These are phyloP conservation scores for Graphilbum ipis-grandicollis DNA, from an alignment of 2,329 filamentous ascomycete genomes.

Conservation along the genomic window DNA sequence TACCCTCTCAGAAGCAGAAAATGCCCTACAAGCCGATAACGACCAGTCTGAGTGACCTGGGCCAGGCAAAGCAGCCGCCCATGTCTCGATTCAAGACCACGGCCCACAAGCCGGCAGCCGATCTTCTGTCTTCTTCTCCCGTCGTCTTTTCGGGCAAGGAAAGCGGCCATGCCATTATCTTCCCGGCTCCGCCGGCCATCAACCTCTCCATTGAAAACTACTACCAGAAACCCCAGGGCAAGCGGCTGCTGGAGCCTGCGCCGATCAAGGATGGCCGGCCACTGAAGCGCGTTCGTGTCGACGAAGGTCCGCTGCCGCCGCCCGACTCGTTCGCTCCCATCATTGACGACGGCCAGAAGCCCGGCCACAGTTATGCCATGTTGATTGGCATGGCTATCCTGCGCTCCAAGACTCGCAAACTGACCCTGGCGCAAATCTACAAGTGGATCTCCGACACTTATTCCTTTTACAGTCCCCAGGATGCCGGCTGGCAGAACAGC, in stretches of 20 bases:
- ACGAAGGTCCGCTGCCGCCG: slow-evolving; percentile 42
- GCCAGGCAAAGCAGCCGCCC: slow-evolving; percentile 45
- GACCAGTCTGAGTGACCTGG: slow-evolving; percentile 45
- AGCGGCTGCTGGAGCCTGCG: slow-evolving; percentile 56
- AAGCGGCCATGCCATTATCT: slow-evolving; percentile 32
- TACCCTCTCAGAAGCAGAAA: slow-evolving; percentile 34
- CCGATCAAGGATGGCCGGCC: slow-evolving; percentile 51
- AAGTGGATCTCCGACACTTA: slow-evolving; percentile 98
- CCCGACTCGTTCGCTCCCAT: slow-evolving; percentile 68
- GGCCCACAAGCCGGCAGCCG: slow-evolving; percentile 32
- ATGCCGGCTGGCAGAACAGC: slow-evolving; percentile 96
- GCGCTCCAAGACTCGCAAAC: slow-evolving; percentile 60
- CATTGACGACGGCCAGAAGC: slow-evolving; percentile 75
- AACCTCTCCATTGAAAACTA: slow-evolving; percentile 33
- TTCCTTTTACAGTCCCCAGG: slow-evolving; percentile 67
- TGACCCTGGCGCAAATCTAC: slow-evolving; percentile 92
- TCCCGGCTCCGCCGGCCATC: slow-evolving; percentile 27
- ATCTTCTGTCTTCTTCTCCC: slow-evolving; percentile 14
- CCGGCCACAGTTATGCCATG: slow-evolving; percentile 81
- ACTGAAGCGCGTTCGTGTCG: slow-evolving; percentile 50
- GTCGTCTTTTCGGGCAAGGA: slow-evolving; percentile 32
- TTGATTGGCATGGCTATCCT: slow-evolving; percentile 96
- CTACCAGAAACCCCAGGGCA: slow-evolving; percentile 34
- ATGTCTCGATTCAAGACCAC: slow-evolving; percentile 42
- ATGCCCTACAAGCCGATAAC: slow-evolving; percentile 49